Base-by-base conservation (phyloP, 192 early-diverging fungal genomes). In the Coemansia sp. region DNA sequence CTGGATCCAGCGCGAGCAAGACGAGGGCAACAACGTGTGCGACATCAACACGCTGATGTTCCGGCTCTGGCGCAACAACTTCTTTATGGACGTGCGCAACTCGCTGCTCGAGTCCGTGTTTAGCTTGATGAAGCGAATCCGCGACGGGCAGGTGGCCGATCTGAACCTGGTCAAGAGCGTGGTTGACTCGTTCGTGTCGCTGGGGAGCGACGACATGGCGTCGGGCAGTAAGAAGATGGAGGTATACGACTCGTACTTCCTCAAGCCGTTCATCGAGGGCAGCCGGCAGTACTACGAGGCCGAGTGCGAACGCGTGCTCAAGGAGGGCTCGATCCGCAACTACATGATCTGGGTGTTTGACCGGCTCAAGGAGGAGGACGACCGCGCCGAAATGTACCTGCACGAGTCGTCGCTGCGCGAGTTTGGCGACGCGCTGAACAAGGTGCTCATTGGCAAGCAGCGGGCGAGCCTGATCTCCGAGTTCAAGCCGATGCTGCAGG, bases 1-100 rank as follows among this genome's bases (percentile, higher is more conserved):
- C 68, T 99, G 96, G 96, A 90, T 97, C 36, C 93, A 90, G 72
- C 81, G 96, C 60, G 91, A 95, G 76, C 87, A 93, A 46, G 93
- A 95, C 31, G 96, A 99, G 56, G 90, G 91, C 23, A 90, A 87
- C 76, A 84, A 80, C 36, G 81, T 80, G 56, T 85, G 94, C 21
- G 93, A 97, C 51, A 87, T 99, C 31, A 91, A 94, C 71, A 97
- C 91, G 51, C 87, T 98, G 70, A 81, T 80, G 79, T 52, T 75
- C 26, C 57, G 63, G 25, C 58, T 67, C 46, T 97, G 94, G 96
- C 83, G 87, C 50, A 88, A 91, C 45, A 79, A 87, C 38, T 78
- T 78, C 46, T 76, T 76, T 29, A 76, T 70, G 67, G 40, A 64
- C 26, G 58, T 76, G 49, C 74, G 63, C 63, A 57, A 35, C 31